Percentiles rank a stretch among this genome's conserved stretches.
These are phyloP conservation scores for Ogataea populi-albae DNA, from an alignment of 805 yeast genomes.

Conservation along the genomic window DNA sequence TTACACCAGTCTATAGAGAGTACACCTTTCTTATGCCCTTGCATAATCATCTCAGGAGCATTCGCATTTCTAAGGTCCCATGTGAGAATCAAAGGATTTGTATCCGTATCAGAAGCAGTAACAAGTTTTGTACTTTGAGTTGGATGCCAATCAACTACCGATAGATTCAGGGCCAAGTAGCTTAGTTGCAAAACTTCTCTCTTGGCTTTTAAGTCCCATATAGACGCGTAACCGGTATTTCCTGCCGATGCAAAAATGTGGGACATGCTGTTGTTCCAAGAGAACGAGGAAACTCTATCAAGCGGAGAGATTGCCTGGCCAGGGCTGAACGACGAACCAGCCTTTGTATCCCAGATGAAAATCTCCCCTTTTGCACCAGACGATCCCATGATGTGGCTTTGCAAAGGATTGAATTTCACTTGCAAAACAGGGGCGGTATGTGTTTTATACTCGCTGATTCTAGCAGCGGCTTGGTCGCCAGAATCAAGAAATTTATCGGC, in stretches of 20 bases:
- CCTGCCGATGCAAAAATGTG: conserved; percentile 93
- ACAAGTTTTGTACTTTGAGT: conserved; percentile 76
- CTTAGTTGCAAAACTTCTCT: conserved; percentile 85
- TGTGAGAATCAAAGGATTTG: conserved; percentile 71
- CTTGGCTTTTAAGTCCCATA: conserved; percentile 89
- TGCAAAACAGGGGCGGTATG: conserved; percentile 72
- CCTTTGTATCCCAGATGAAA: conserved; percentile 82
- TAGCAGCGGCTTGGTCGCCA: conserved; percentile 41
- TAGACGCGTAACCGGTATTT: conserved; percentile 77
- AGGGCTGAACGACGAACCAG: conserved; percentile 57
- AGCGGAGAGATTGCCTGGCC: conserved; percentile 75
- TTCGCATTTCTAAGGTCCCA: conserved; percentile 96
- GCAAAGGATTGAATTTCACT: conserved; percentile 74
- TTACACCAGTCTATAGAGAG: conserved; percentile 91
- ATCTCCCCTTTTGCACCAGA: conserved; percentile 91
- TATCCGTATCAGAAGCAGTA: conserved; percentile 83
- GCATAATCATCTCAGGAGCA: conserved; percentile 75
- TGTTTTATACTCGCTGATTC: conserved; percentile 49
- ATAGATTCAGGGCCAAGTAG: conserved; percentile 69
- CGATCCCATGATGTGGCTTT: conserved; percentile 69
- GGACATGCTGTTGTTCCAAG: conserved; percentile 83
- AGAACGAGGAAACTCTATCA: conserved; percentile 75
- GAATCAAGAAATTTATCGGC: conserved; percentile 46
- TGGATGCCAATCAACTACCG: conserved; percentile 95
- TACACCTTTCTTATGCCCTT: conserved; percentile 86